Base-by-base conservation (phyloP, 169 alveolate species). In the Neospora caninum region DNA sequence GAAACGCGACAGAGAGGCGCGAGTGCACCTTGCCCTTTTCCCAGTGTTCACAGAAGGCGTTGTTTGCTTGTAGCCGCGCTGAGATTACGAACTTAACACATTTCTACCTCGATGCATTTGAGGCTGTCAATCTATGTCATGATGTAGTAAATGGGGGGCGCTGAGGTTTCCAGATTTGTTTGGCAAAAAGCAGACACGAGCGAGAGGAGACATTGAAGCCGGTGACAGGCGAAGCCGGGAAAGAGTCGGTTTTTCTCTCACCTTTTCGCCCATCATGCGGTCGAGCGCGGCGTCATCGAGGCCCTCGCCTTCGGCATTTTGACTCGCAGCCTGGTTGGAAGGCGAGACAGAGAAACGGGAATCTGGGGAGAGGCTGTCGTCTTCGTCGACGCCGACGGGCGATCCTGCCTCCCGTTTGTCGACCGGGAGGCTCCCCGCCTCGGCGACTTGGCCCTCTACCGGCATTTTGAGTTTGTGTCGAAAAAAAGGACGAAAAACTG, bases 191-290 rank as follows among this genome's bases (percentile, higher is more conserved):
- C n/a, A n/a, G n/a, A n/a, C 18, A 18, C 64, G 64, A 53, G 64
- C 64, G 64, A 7, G 64, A 18, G 64, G 64, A 53, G 64, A 53
- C n/a, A 64, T 27, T 1, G 7, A 64, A 64, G 16, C 73, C n/a
- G n/a, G n/a, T n/a, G n/a, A n/a, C n/a, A n/a, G n/a, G n/a, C n/a
- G n/a, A n/a, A n/a, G n/a, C n/a, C n/a, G n/a, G 31, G 31, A 6
- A 64, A 9, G 73, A 29, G 20, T 64, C 31, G 31, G 73, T 64
- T 64, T 27, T 53, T 18, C 18, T 64, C 73, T 64, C 31, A 73
- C 84, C 84, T 73, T 73, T 73, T 73, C 84, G 43, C 84, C 84
- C 42, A 73, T 73, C 84, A 73, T 73, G 16, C 84, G 84, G 43
- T 73, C 84, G 31, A 73, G 43, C 31, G 84, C 84, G 43, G 84